Evolutionary conservation across 148 eudicot species (phyloP), one percentile per base, ranked within the genome.

Genomic region (Fagopyrum esculentum): DNA sequence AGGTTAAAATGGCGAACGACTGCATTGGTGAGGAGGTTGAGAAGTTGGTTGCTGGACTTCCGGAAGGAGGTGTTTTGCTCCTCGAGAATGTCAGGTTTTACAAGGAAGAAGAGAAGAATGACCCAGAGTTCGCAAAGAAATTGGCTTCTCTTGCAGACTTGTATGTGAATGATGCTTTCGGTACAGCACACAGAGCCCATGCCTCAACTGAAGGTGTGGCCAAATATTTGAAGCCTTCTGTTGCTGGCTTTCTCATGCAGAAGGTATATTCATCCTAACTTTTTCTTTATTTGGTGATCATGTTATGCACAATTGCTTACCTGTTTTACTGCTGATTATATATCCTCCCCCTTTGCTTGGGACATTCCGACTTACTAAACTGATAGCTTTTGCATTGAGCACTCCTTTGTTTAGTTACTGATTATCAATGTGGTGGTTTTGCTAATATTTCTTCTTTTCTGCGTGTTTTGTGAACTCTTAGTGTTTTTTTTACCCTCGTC

Each of bases 101-200:
- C 76, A 93, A 93, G 77, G 98, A 93, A 79, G 98, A 93, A 77
- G 98, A 90, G 85, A 93, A 93, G 87, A 93, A 93, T 57, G 98
- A 93, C 9, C 96, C 96, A 52, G 93, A 86, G 56, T 89, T 91
- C 47, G 91, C 96, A 30, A 87, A 89, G 86, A 89, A 89, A 71
- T 85, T 93, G 73, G 98, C 98, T 50, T 82, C 93, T 7, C 80
- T 93, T 6, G 98, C 98, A n/a, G 98, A 93, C 68, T 70, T 90
- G n/a, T 93, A 87, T 50, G 98, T 90, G 71, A 92, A 92, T 77
- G 98, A 92, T 83, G 96, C 96, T 3, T 87, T 91, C 72, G 93
- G 96, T 22, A 87, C 91, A 11, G 96, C 96, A 57, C 96, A 91
- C 80, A 84, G 91, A 74, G 96, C 96, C 17, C 96, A 90, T 77